Evolutionary conservation across 805 yeast genomes (phyloP), one percentile per base, ranked within the genome.

Genomic region (Candida pseudofarinosa): DNA sequence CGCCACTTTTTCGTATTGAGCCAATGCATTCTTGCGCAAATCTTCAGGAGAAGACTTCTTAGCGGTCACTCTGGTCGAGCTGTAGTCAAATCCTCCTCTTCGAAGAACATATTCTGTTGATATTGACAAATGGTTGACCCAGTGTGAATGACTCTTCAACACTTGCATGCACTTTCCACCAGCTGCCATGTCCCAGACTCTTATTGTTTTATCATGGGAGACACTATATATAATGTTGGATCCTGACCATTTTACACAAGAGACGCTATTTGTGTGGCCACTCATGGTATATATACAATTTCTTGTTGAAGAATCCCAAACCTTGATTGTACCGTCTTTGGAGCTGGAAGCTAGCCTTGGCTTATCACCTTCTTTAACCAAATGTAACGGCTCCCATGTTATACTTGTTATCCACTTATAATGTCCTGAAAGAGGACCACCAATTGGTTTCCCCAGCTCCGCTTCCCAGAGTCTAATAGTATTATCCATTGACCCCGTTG

Each of bases 171-270:
- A 79, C 51, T 77, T 79, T 23, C 97, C 98, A 38, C 77, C 78
- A 3, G 71, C 73, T 34, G 74, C 68, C 4, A 87, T 80, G 56
- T 87, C 91, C 99, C 99, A 93, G 1, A 86, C 87, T 62, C 83
- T 85, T 50, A 93, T 84, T 4, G 97, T 86, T 59, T 90, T 91
- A 63, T 93, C 99, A 58, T 93, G 98, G 6, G 97, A 89, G 1
- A 87, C 90, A 26, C 95, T 80, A 62, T 90, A 93, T 30, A 93
- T 73, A 15, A 84, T 72, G 41, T 89, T 88, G 37, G 80, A 69
- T 2, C 99, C 99, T 44, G 97, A 87, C 99, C 99, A 93, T 62
- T 83, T 89, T n/a, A 90, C 95, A 67, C 97, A 88, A 1, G 96
- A 83, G 2, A 93, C 97, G 0, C 95, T 79, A 39, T 85, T 80